Percentiles rank a stretch among this genome's conserved stretches.
phyloP scores from a whole-genome alignment of 169 alveolate genomes.

The Plasmodium vinckei region DNA sequence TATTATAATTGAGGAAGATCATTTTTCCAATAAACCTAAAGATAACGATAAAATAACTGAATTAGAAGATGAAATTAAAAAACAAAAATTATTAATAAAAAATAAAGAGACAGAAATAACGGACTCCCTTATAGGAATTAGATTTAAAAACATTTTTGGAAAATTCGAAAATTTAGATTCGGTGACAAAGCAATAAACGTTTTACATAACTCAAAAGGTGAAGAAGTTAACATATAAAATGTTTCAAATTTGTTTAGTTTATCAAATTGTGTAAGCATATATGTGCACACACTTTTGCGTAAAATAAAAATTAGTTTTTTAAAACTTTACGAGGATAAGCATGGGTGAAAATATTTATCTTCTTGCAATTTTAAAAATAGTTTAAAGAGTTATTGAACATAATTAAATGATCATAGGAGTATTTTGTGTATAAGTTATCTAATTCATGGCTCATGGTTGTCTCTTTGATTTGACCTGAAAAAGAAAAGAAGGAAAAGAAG shows the following conservation, averaged over 20 bases:
- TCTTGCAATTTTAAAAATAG: conserved; percentile 1
- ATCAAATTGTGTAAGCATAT: no score
- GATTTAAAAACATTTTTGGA: conserved; percentile 63
- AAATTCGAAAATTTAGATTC: conserved; percentile 39
- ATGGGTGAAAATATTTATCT: background rate
- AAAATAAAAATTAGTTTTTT: no score
- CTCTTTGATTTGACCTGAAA: conserved; percentile 5
- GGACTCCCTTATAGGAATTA: conserved; percentile 61
- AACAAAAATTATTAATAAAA: conserved; percentile 52
- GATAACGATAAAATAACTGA: conserved; percentile 43
- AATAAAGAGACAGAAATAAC: conserved; percentile 52
- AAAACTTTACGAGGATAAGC: no score
- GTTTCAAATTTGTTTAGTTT: no score
- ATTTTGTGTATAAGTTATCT: background rate
- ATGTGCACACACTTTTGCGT: no score
- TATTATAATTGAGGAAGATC: background rate
- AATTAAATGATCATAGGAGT: conserved; percentile 42
- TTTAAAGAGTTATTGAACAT: conserved; percentile 26
- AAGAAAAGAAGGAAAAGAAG: background rate
- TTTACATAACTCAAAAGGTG: background rate
- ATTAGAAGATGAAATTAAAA: conserved; percentile 59
- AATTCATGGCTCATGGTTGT: background rate
- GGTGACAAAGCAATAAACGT: background rate
- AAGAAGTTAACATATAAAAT: no score
- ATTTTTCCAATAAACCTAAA: background rate